Percentiles rank a stretch among this genome's conserved stretches.
phyloP scores from a whole-genome alignment of 345 rosid genomes.

The Cardamine resedifolia region DNA sequence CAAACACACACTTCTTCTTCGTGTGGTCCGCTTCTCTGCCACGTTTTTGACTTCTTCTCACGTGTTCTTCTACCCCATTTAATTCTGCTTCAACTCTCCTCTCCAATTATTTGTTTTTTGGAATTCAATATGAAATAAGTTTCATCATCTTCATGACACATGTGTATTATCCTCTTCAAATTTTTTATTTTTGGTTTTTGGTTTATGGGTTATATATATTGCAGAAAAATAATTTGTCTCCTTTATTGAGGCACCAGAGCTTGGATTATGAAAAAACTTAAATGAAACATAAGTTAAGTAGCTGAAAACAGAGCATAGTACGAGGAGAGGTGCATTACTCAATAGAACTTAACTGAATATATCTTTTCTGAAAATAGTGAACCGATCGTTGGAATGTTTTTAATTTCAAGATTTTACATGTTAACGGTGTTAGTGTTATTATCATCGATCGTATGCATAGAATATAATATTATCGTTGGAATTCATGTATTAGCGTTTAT shows the following conservation, averaged over 20 bases:
- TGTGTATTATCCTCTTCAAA: background rate
- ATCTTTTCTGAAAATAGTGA: too few relatives aligned
- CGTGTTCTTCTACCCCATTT: constrained; percentile 25
- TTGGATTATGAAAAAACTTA: background rate
- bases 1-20: background rate
- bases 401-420: background rate
- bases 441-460: background rate
- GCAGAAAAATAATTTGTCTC: background rate
- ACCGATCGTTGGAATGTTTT: background rate
- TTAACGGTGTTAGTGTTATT: background rate
- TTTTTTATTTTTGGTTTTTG: too few relatives aligned
- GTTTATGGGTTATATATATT: background rate
- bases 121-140: background rate
- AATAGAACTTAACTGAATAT: background rate
- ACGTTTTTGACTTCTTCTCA: constrained; percentile 26
- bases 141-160: background rate
- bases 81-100: background rate
- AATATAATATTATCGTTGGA: background rate
- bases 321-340: background rate
- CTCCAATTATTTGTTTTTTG: background rate
- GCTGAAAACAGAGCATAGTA: background rate
- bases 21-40: constrained; percentile 38
- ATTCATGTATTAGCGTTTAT: too few relatives aligned
- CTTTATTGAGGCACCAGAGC: background rate
- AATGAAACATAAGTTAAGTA: background rate